These are phyloP conservation scores for Claviceps africana DNA, from an alignment of 2,329 filamentous ascomycete genomes.

Conservation along the genomic window DNA sequence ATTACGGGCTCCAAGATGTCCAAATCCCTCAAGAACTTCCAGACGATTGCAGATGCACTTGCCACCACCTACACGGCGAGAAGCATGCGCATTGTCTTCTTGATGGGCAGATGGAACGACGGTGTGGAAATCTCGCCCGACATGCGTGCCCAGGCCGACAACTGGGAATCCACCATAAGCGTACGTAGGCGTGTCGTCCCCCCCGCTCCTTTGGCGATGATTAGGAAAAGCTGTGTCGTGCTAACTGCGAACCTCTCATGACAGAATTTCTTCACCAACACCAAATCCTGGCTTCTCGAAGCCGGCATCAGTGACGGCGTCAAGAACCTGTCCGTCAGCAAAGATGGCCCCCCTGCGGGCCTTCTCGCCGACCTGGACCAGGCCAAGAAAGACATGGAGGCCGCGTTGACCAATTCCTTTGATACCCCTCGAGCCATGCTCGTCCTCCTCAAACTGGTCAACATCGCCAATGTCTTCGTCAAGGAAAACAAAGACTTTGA, in stretches of 20 bases:
- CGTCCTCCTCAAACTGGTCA: slow-evolving; percentile 63
- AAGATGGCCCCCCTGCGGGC: slow-evolving; percentile 17
- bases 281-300: slow-evolving; percentile 39
- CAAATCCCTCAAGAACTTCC: slow-evolving; percentile 91
- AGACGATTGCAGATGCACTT: slow-evolving; percentile 77
- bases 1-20: slow-evolving; percentile 93
- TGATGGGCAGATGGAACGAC: slow-evolving; percentile 81
- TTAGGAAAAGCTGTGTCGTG: not conserved
- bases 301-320: slow-evolving; percentile 22
- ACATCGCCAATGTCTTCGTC: slow-evolving; percentile 54
- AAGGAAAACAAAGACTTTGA: slow-evolving; percentile 32
- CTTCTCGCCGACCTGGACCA: slow-evolving; percentile 32
- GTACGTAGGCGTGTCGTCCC: slow-evolving; percentile 21
- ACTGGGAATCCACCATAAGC: slow-evolving; percentile 70
- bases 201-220: not conserved
- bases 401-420: slow-evolving; percentile 68
- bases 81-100: slow-evolving; percentile 70
- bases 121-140: slow-evolving; percentile 83
- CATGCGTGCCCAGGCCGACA: slow-evolving; percentile 57
- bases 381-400: slow-evolving; percentile 38
- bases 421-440: slow-evolving; percentile 72
- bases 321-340: slow-evolving; percentile 24
- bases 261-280: slow-evolving; percentile 45
- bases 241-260: not conserved
- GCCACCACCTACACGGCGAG: slow-evolving; percentile 57